Percentiles rank a stretch among this genome's conserved stretches.
These are phyloP conservation scores for Trifolium dubium DNA, from an alignment of 306 rosid species.

Conservation along the genomic window DNA sequence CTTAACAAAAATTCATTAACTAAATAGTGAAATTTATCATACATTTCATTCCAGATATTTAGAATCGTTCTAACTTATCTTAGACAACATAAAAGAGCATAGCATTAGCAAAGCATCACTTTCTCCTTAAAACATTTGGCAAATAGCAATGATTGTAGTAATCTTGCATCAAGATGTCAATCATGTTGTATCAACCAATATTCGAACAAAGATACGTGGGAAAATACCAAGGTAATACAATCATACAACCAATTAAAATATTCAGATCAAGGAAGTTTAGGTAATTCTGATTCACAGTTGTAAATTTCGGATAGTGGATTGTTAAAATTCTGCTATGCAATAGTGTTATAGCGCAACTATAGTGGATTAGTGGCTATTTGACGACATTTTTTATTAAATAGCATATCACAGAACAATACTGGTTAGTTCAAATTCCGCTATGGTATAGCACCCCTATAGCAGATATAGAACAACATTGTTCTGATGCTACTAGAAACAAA, in stretches of 20 bases:
- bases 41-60: constrained; percentile 5
- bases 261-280: neutral
- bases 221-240: neutral
- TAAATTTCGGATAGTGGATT: too few relatives aligned
- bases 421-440: too few relatives aligned
- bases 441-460: too few relatives aligned
- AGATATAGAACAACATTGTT: too few relatives aligned
- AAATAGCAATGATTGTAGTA: neutral
- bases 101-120: neutral
- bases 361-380: too few relatives aligned
- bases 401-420: too few relatives aligned
- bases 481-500: neutral
- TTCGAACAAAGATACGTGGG: neutral
- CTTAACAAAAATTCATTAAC: neutral
- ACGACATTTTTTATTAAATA: too few relatives aligned
- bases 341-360: too few relatives aligned
- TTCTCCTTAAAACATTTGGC: neutral
- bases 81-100: neutral
- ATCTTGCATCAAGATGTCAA: constrained; percentile 18
- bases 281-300: neutral
- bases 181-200: neutral
- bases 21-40: constrained; percentile 12
- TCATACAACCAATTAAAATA: neutral
- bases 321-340: too few relatives aligned
- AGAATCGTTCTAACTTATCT: constrained; percentile 17